These are phyloP conservation scores for Hyphodiscus hymeniophilus DNA, from an alignment of 495 filamentous ascomycete species.

Conservation along the genomic window DNA sequence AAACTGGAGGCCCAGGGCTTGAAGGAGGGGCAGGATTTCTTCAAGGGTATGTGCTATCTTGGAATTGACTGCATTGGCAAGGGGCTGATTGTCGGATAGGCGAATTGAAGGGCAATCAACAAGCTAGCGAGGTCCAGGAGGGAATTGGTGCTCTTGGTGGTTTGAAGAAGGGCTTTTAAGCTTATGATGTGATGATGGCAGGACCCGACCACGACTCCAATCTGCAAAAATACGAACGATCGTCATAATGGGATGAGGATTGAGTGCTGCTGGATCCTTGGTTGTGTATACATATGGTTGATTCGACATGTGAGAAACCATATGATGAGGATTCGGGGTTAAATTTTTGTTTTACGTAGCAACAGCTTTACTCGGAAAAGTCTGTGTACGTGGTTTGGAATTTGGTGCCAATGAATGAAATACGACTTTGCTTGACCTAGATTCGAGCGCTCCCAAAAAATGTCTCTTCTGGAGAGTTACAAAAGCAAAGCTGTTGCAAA, in stretches of 20 bases:
- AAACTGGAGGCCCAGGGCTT: slow-evolving; percentile 38
- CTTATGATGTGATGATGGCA: background rate
- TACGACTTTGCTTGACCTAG: too few relatives aligned
- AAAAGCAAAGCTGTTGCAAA: too few relatives aligned
- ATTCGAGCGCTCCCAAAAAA: too few relatives aligned
- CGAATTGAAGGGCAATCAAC: slow-evolving; percentile 16
- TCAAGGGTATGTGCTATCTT: slow-evolving; percentile 1
- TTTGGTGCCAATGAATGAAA: too few relatives aligned
- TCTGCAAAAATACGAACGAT: background rate
- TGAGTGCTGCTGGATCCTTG: background rate
- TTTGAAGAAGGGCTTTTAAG: slow-evolving; percentile 12
- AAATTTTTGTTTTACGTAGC: too few relatives aligned
- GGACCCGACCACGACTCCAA: background rate
- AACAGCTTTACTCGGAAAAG: too few relatives aligned
- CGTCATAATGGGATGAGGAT: background rate
- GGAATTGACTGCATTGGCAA: background rate
- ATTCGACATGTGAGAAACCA: too few relatives aligned
- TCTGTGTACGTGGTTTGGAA: too few relatives aligned
- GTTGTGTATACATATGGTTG: background rate
- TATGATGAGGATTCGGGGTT: too few relatives aligned
- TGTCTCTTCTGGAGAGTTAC: too few relatives aligned
- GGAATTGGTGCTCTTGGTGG: slow-evolving; percentile 11
- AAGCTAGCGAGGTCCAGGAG: slow-evolving; percentile 8
- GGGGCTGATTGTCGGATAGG: slow-evolving; percentile 3
- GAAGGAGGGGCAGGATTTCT: slow-evolving; percentile 21